A percentile compares a stretch with the other conserved stretches of the same genome.
Conservation (phyloP, 1,284 basidiomycete genomes). For the Peniophora sp. region DNA sequence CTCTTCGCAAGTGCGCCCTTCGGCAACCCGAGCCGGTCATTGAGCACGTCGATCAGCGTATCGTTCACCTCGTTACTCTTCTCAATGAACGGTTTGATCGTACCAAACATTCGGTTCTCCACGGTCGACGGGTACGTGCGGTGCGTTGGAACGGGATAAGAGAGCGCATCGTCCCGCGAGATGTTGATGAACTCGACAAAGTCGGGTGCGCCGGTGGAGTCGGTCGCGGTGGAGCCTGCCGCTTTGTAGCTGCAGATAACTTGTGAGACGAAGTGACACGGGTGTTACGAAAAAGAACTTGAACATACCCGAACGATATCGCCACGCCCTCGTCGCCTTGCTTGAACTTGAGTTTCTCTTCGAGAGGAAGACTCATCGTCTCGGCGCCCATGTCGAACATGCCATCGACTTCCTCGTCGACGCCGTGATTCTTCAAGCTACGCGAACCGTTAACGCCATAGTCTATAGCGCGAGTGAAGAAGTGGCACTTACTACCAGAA, state of each 20-base stretch:
- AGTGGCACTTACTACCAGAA: constrained; percentile 25
- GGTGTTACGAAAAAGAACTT: constrained; percentile 3
- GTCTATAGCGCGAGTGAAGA: not conserved
- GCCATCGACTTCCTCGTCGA: constrained; percentile 20
- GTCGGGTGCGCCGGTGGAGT: constrained; percentile 22
- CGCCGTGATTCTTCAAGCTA: constrained; percentile 28
- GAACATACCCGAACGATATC: constrained; percentile 23
- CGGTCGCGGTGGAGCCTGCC: constrained; percentile 24
- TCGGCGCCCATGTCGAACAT: constrained; percentile 28
- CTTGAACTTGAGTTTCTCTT: constrained; percentile 28
- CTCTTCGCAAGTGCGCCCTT: constrained; percentile 18
- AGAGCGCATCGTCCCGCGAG: constrained; percentile 23
- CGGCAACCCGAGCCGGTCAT: constrained; percentile 23
- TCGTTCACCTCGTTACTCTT: constrained; percentile 26
- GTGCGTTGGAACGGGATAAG: constrained; percentile 21
- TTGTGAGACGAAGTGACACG: not conserved
- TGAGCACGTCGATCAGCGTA: constrained; percentile 23
- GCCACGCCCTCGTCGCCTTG: constrained; percentile 23
- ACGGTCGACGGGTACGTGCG: constrained; percentile 26
- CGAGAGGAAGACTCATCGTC: constrained; percentile 23
- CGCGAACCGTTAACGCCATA: not conserved
- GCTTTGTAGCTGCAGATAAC: constrained; percentile 22
- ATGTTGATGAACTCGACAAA: constrained; percentile 25
- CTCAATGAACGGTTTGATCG: constrained; percentile 23
- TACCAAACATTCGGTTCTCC: constrained; percentile 21